These are phyloP conservation scores for Claviceps sp. DNA, from an alignment of 2,329 filamentous ascomycete species.

Conservation along the genomic window DNA sequence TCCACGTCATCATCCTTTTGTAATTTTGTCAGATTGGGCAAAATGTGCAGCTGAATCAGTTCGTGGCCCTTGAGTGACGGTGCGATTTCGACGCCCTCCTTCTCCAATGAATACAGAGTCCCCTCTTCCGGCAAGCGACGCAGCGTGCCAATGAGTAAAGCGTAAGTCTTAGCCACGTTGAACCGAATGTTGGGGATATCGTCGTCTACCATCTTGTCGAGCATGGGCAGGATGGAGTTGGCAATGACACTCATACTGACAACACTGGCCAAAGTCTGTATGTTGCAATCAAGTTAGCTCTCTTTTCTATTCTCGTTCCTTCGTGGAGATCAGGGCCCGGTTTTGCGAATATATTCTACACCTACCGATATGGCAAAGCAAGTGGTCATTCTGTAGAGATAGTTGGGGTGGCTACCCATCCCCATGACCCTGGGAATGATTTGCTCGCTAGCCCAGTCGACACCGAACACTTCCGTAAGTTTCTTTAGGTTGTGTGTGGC, in stretches of 20 bases:
- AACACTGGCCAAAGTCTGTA: slow-evolving; percentile 79
- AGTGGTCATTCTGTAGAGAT: slow-evolving; percentile 99
- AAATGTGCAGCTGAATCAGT: slow-evolving; percentile 71
- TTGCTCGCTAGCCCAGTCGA: slow-evolving; percentile 91
- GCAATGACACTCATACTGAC: slow-evolving; percentile 89
- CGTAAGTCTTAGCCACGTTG: slow-evolving; percentile 97
- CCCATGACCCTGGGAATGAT: slow-evolving; percentile 98
- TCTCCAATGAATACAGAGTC: slow-evolving; percentile 74
- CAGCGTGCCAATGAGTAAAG: slow-evolving; percentile 77
- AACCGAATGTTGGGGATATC: slow-evolving; percentile 98
- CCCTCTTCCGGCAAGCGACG: slow-evolving; percentile 81
- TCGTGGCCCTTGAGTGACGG: slow-evolving; percentile 63
- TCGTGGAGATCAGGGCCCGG: background rate
- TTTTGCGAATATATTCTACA: background rate
- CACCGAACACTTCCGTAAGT: slow-evolving; percentile 94
- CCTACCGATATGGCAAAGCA: slow-evolving; percentile 96
- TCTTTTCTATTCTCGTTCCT: background rate
- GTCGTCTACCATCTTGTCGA: slow-evolving; percentile 84
- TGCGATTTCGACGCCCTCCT: slow-evolving; percentile 48
- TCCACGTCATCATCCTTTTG: slow-evolving; percentile 97
- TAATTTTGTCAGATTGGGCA: slow-evolving; percentile 86
- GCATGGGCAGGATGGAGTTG: slow-evolving; percentile 85
- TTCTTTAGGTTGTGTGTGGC: slow-evolving; percentile 97
- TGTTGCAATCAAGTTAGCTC: background rate
- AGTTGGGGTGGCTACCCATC: slow-evolving; percentile 97